phyloP scores from a whole-genome alignment of 2,329 filamentous ascomycete genomes.

The Elsinoe fawcettii region DNA sequence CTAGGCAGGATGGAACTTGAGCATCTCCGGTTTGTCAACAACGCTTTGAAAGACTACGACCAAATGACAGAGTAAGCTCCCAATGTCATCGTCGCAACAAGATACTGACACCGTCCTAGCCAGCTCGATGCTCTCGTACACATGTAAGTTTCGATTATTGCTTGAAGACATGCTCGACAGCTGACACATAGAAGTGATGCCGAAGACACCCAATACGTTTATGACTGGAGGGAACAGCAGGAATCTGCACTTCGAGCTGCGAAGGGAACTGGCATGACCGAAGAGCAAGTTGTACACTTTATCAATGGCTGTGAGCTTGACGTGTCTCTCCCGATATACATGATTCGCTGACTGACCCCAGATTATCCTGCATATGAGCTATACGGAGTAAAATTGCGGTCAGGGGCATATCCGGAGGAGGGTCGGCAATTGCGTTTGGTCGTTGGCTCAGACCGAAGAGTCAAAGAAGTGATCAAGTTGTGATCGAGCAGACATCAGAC shows the following conservation, averaged over 20 bases:
- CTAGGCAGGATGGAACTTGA: constrained; percentile 48
- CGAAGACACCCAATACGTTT: constrained; percentile 65
- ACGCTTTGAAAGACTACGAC: constrained; percentile 51
- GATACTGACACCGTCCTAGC: constrained; percentile 27
- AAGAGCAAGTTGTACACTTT: constrained; percentile 69
- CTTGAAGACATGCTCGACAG: neutral
- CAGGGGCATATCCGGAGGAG: constrained; percentile 39
- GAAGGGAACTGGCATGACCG: constrained; percentile 71
- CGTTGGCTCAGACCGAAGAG: constrained; percentile 40
- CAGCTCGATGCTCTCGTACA: constrained; percentile 58
- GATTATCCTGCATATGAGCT: constrained; percentile 51
- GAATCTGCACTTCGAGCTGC: constrained; percentile 60
- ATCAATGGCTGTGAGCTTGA: constrained; percentile 53
- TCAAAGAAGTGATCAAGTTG: constrained; percentile 21
- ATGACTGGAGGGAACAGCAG: constrained; percentile 76
- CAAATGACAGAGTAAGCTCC: constrained; percentile 44
- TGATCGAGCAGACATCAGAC: no score
- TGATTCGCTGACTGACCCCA: constrained; percentile 15
- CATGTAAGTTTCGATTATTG: constrained; percentile 43
- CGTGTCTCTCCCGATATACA: neutral
- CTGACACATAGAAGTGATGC: constrained; percentile 49
- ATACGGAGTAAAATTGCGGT: constrained; percentile 42
- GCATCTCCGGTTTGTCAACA: constrained; percentile 53
- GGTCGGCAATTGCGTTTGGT: constrained; percentile 45
- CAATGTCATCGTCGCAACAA: neutral